Conservation (phyloP, 2,329 filamentous ascomycete species). For the Didymella pomorum region DNA sequence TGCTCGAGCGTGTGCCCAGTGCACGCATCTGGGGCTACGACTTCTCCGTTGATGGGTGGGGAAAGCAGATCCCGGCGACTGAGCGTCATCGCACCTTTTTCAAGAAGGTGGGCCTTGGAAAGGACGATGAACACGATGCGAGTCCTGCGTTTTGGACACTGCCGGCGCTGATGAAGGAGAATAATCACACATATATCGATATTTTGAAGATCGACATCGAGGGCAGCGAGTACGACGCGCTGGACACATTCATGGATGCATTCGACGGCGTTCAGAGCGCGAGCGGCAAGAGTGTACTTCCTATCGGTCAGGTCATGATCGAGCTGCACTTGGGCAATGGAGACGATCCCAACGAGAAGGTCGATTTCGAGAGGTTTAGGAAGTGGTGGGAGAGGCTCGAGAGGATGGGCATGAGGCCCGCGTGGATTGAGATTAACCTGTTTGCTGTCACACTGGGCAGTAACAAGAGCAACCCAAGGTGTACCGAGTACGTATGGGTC, state of each 20-base stretch:
- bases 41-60: slow-evolving; percentile 44
- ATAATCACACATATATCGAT: slow-evolving; percentile 47
- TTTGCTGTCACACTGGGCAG: slow-evolving; percentile 41
- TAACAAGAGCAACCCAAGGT: slow-evolving; percentile 39
- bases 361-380: slow-evolving; percentile 40
- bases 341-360: slow-evolving; percentile 20
- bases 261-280: slow-evolving; percentile 32
- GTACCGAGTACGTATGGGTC: slow-evolving; percentile 48
- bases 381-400: slow-evolving; percentile 48
- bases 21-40: slow-evolving; percentile 47
- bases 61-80: slow-evolving; percentile 36
- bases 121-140: slow-evolving; percentile 33
- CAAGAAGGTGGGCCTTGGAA: slow-evolving; percentile 41
- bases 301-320: slow-evolving; percentile 48
- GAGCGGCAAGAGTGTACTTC: slow-evolving; percentile 33
- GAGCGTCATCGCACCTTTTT: slow-evolving; percentile 40
- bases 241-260: slow-evolving; percentile 44
- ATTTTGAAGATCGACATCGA: slow-evolving; percentile 48
- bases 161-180: slow-evolving; percentile 40
- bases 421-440: slow-evolving; percentile 47
- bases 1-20: slow-evolving; percentile 44
- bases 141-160: slow-evolving; percentile 41
- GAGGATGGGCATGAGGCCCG: slow-evolving; percentile 46
- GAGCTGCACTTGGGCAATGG: slow-evolving; percentile 43
- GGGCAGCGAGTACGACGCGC: slow-evolving; percentile 42